A percentile compares a stretch with the other conserved stretches of the same genome.
These are phyloP conservation scores for Trichoderma koningii DNA, from an alignment of 2,329 filamentous ascomycete species.

Conservation along the genomic window DNA sequence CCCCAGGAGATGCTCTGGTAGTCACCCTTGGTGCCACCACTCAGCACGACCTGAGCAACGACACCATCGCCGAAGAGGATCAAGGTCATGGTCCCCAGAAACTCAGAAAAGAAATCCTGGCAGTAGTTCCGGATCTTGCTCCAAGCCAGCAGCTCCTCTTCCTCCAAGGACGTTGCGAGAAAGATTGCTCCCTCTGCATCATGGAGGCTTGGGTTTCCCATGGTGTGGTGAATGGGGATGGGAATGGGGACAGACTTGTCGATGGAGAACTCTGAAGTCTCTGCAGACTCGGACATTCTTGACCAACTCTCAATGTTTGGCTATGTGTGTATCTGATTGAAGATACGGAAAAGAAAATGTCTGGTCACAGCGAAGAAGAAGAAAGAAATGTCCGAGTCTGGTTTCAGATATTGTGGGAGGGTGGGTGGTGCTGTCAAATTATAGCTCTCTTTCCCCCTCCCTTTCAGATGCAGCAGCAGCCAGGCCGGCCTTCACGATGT, in stretches of 20 bases:
- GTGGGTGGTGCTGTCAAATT: slow-evolving; percentile 22
- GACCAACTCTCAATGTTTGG: background rate
- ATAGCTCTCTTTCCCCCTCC: slow-evolving; percentile 7
- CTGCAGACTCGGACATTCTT: slow-evolving; percentile 38
- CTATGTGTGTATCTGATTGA: background rate
- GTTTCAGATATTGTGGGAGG: background rate
- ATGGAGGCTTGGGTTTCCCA: slow-evolving; percentile 13
- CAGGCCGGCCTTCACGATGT: slow-evolving; percentile 3
- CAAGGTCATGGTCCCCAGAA: slow-evolving; percentile 68
- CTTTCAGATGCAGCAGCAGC: background rate
- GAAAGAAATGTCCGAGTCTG: background rate
- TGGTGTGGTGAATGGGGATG: slow-evolving; percentile 35
- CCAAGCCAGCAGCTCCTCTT: slow-evolving; percentile 47
- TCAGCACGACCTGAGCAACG: slow-evolving; percentile 68
- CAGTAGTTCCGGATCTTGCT: slow-evolving; percentile 52
- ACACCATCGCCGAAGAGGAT: slow-evolving; percentile 71
- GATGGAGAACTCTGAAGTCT: slow-evolving; percentile 41
- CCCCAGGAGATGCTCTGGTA: slow-evolving; percentile 55
- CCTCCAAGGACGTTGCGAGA: slow-evolving; percentile 23
- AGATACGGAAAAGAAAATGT: too few species aligned
- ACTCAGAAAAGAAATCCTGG: slow-evolving; percentile 65
- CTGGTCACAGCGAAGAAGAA: too few species aligned
- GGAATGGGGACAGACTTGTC: slow-evolving; percentile 38
- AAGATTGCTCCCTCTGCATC: slow-evolving; percentile 9
- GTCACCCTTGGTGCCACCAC: slow-evolving; percentile 49